Percentiles rank a stretch among this genome's conserved stretches.
Conservation (phyloP, 2,329 filamentous ascomycete species). For the Coniochaeta hoffmannii region DNA sequence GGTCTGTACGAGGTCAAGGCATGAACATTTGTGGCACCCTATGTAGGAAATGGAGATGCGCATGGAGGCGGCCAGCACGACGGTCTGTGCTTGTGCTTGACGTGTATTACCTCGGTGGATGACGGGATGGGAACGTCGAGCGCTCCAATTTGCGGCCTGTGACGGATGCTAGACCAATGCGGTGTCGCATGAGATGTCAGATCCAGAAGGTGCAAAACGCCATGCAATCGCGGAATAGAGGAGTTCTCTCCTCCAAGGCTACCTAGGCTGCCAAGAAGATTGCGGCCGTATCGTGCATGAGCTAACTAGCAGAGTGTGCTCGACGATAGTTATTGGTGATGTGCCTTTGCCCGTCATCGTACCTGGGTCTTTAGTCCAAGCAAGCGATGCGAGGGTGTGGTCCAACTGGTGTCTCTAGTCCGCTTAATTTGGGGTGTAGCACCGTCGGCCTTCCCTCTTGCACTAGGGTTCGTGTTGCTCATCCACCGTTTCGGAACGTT, state of each 20-base stretch:
- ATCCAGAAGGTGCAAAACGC: background rate
- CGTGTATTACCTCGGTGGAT: background rate
- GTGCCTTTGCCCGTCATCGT: background rate
- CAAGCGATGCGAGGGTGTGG: background rate
- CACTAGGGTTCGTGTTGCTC: background rate
- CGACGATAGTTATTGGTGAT: background rate
- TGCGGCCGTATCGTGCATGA: background rate
- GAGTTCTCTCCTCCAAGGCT: too few relatives aligned
- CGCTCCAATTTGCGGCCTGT: background rate
- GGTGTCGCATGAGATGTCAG: background rate
- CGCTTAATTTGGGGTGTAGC: background rate
- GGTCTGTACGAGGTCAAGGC: background rate
- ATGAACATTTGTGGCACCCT: background rate
- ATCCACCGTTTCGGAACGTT: background rate
- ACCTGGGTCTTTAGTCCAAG: background rate
- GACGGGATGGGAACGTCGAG: background rate
- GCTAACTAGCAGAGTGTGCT: background rate
- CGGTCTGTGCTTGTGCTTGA: background rate
- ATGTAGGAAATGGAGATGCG: background rate
- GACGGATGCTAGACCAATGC: background rate
- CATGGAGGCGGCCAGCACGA: background rate
- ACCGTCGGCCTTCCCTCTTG: background rate
- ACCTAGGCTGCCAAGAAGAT: background rate
- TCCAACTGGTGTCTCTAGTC: background rate
- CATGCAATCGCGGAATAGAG: background rate